Evolutionary conservation across 2,329 filamentous ascomycete species (phyloP), one percentile per base, ranked within the genome.

Genomic region (Monilinia fructicola): DNA sequence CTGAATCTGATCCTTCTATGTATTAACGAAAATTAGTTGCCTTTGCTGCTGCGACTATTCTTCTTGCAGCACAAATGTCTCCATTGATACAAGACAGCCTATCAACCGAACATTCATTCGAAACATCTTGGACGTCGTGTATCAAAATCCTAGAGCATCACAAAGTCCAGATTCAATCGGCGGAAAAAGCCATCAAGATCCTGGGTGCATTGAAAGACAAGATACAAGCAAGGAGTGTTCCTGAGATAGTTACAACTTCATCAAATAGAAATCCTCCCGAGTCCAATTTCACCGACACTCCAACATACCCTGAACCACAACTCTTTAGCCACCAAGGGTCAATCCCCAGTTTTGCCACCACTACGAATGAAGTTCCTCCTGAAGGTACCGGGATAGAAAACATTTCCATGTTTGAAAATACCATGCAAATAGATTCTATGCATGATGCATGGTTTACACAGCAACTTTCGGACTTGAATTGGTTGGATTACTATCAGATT

Each of bases 41-140:
- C 40, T 70, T 70, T 46, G 52, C 69, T 28, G 68, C 68, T 31
- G 69, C 68, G 21, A 67, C 61, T 9, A 64, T 70, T 23, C 68
- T 70, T 50, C 40, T 68, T 21, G 68, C 68, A 11, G 66, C 66
- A 2, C 21, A 55, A 50, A 23, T 65, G 44, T 70, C 68, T 54
- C 62, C 46, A 21, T 23, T 65, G 11, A 58, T 58, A 18, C 42
- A 38, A 21, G 18, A 12, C 9, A 58, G 18, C 28, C 48, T 60
- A 11, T 26, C 42, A 11, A 38, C n/a, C 5, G 42, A 40, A 16
- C 31, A 65, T 38, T 65, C 10, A 21, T 66, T 66, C 10, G 38
- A 52, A 40, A 61, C 26, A 23, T 66, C 64, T 18, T 66, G 64
- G 64, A 35, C 18, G n/a, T 46, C n/a, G 9, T 62, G 64, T 46